Percentiles rank a stretch among this genome's conserved stretches.
phyloP scores from a whole-genome alignment of 495 filamentous ascomycete genomes.

The Aspergillus homomorphus region DNA sequence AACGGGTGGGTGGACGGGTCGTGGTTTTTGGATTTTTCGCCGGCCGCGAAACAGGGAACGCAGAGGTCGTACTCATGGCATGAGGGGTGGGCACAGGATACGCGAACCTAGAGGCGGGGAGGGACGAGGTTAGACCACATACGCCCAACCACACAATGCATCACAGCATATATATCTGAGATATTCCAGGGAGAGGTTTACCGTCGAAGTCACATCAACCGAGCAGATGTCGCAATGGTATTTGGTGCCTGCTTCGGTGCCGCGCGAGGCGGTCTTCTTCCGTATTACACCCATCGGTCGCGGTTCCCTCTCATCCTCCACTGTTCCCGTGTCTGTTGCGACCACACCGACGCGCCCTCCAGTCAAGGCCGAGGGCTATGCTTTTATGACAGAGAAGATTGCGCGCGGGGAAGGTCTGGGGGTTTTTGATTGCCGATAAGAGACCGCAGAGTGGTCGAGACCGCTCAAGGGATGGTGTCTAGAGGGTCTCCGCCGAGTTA shows the following conservation, averaged over 20 bases:
- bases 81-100: constrained; percentile 76
- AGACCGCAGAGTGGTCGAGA: neutral
- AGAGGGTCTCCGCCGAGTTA: constrained; percentile 14
- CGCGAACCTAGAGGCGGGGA: constrained; percentile 66
- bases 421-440: constrained; percentile 4
- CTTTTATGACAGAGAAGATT: constrained; percentile 2
- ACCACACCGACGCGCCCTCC: constrained; percentile 32
- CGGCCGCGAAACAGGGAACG: constrained; percentile 88
- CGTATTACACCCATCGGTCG: constrained; percentile 86
- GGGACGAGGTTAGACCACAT: constrained; percentile 4
- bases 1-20: constrained; percentile 80
- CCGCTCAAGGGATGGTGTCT: constrained; percentile 15
- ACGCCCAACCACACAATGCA: neutral
- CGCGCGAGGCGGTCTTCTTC: constrained; percentile 87
- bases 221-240: constrained; percentile 96
- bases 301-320: constrained; percentile 43
- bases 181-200: constrained; percentile 42
- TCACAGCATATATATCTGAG: too few species aligned
- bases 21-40: constrained; percentile 72
- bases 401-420: constrained; percentile 5
- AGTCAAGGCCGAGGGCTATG: constrained; percentile 31
- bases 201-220: constrained; percentile 91
- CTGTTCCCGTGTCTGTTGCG: constrained; percentile 34
- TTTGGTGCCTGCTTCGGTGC: constrained; percentile 88
- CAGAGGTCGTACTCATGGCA: constrained; percentile 97